Evolutionary conservation across 202 grass and related monocot genomes (phyloP), one percentile per base, ranked within the genome.

Genomic region (Zizania palustris): DNA sequence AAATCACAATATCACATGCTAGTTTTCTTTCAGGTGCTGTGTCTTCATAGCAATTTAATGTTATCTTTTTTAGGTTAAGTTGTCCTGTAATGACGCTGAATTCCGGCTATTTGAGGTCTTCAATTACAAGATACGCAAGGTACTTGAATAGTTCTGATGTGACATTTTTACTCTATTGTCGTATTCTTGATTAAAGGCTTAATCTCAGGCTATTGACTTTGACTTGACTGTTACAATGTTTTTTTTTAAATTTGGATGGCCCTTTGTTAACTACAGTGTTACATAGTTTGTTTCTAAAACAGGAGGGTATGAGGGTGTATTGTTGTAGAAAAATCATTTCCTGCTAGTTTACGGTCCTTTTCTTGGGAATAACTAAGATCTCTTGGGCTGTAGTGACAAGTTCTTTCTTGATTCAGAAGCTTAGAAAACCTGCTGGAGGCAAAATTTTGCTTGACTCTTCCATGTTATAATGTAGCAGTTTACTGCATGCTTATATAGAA

Each of bases 41-140:
- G 5, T 84, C 44, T 60, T 40, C 37, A 60, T 69, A 45, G 10
- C 8, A 18, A 72, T 59, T 51, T 84, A 15, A 72, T 81, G 73
- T 16, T 82, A 2, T 46, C 28, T 79, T 44, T 65, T 34, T 44
- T 71, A 93, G 91, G 87, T 83, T 80, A 78, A 85, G 14, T 62
- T 93, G 28, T 87, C 87, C 62, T 53, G 76, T 77, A 78, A 75
- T 65, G 67, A 83, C 43, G 71, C 84, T 71, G 84, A 93, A 82
- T 85, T 90, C 13, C 82, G 84, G 54, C 59, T 87, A 48, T 86
- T 87, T 43, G 74, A 87, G 50, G 82, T 90, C 74, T 35, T 70
- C 67, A 65, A 83, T 83, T 67, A 87, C 79, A 90, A 82, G 74
- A 93, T 93, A 74, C 80, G 65, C 40, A 93, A 93, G 91, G 90